Conservation (phyloP, 169 alveolate genomes). For the Perkinsus marinus region DNA sequence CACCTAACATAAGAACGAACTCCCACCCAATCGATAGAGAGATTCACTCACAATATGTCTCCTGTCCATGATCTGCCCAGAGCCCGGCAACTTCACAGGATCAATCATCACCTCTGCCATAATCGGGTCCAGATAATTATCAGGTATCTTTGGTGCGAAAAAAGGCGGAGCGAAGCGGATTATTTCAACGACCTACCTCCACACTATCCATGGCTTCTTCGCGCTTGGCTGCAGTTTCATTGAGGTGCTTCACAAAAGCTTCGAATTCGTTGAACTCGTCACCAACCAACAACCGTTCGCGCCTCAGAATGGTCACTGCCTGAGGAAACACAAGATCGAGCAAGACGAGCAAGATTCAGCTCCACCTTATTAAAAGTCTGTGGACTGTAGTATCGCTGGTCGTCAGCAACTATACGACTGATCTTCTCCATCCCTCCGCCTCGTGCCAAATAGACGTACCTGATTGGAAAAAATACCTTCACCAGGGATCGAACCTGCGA, state of each 20-base stretch:
- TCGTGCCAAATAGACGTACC: background rate
- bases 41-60: conserved; percentile 41
- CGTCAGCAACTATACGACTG: background rate
- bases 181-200: conserved; percentile 22
- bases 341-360: background rate
- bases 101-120: conserved; percentile 69
- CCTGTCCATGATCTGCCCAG: conserved; percentile 65
- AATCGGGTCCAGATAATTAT: conserved; percentile 69
- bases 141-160: conserved; percentile 59
- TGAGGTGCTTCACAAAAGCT: background rate
- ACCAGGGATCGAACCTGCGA: background rate
- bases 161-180: background rate
- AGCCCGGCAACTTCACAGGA: conserved; percentile 70
- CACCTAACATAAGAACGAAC: background rate
- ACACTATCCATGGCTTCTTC: conserved; percentile 23
- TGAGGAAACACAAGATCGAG: background rate
- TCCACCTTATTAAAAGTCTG: background rate
- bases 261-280: conserved; percentile 19
- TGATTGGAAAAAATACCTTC: background rate
- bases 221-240: background rate
- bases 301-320: conserved; percentile 3
- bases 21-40: background rate
- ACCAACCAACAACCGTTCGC: conserved; percentile 8
- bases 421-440: background rate
- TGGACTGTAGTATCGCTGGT: background rate